Percentiles rank a stretch among this genome's conserved stretches.
Conservation (phyloP, 192 early-diverging fungal genomes). For the Ambispora gerdemannii region DNA sequence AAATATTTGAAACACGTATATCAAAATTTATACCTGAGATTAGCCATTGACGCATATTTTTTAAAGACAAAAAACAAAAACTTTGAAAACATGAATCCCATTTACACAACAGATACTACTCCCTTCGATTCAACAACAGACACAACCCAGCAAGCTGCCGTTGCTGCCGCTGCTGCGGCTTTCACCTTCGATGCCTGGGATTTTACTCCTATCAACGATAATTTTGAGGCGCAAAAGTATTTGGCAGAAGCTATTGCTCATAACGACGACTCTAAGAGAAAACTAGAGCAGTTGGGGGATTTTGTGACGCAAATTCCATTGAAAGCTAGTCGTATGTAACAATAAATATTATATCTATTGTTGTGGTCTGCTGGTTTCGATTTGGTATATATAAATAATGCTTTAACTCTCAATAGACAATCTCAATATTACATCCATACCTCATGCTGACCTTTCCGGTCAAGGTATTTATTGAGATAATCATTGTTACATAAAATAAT, state of each 20-base stretch:
- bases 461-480: constrained; percentile 10
- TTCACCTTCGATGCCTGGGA: constrained; percentile 7
- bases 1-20: too few relatives aligned
- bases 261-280: constrained; percentile 44
- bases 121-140: not conserved
- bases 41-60: too few relatives aligned
- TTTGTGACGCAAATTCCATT: constrained; percentile 18
- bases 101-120: not conserved
- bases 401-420: constrained; percentile 16
- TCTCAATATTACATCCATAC: constrained; percentile 26
- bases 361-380: not conserved
- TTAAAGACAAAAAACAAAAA: too few relatives aligned
- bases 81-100: constrained; percentile 7
- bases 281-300: constrained; percentile 33
- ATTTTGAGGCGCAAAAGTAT: constrained; percentile 44
- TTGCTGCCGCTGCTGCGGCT: not conserved
- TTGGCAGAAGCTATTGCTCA: constrained; percentile 44
- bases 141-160: not conserved
- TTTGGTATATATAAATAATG: not conserved
- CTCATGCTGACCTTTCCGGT: constrained; percentile 21
- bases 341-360: not conserved
- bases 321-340: constrained; percentile 28
- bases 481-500: too few relatives aligned
- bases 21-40: too few relatives aligned
- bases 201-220: constrained; percentile 33